Evolutionary conservation across 1,284 basidiomycete species (phyloP), one percentile per base, ranked within the genome.

Genomic region (Cutaneotrichosporon arboriforme): DNA sequence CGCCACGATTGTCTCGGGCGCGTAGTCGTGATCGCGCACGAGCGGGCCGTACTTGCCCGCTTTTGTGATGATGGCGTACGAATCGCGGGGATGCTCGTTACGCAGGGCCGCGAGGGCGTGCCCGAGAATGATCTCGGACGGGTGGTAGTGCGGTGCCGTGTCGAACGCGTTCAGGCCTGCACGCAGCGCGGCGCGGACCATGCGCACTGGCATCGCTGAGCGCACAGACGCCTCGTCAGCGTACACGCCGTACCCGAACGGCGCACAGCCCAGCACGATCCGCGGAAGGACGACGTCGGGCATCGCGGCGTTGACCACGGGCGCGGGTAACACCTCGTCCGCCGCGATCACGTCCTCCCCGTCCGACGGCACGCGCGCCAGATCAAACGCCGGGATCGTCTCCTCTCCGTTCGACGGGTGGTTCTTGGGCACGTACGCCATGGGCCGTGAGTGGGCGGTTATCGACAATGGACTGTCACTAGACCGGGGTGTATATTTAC

Each of bases 141-240:
- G 83, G 31, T 90, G 90, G 74, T 98, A 97, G 74, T 85, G 90
- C 7, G 86, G 77, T 14, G 70, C 67, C 7, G 94, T 97, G 70
- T 98, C 94, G 68, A 98, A 90, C 0, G 88, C 87, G 44, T 78
- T 81, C 57, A 97, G 86, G 17, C 92, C 93, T 73, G 92, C 93
- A 45, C 88, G 79, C 45, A 94, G 78, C 9, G 89, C 89, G 23
- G 93, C 33, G 22, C 90, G 80, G 15, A 92, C 81, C 15, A 86
- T 82, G 23, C 86, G 80, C 18, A 88, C 69, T 1, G 88, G 90
- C 9, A 78, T 71, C 38, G 79, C 76, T 43, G 84, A 81, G 18
- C 78, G 67, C 22, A 90, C 70, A 52, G 81, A 76, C n/a, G 80
- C 80, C 47, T 84, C 81, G 13, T 77, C 71, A 58, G 86, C 88